Evolutionary conservation across 2,329 filamentous ascomycete genomes (phyloP), one percentile per base, ranked within the genome.

Genomic region (Capronia coronata): DNA sequence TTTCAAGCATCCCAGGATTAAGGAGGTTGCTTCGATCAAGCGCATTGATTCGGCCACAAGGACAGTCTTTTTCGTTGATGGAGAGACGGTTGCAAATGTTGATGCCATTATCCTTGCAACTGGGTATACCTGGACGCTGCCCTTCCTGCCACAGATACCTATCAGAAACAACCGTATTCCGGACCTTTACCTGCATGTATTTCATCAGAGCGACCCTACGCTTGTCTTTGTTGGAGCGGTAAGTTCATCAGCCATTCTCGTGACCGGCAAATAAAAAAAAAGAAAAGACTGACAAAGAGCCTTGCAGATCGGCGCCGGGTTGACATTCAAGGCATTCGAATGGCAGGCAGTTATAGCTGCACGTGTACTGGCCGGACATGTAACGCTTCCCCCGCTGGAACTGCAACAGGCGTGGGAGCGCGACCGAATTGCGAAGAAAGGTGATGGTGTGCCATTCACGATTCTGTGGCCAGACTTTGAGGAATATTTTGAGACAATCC

Each of bases 311-410:
- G 52, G 54, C 11, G 46, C 49, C 22, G 52, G 47, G n/a, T 34
- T 85, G 22, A 84, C 82, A 0, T 84, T 86, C 66, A 83, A 81
- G 61, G 73, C 83, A 25, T 83, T 82, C 47, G 82, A 84, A 65
- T 83, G 78, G 78, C 81, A 84, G 59, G 79, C 79, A 6, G 80
- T 83, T 0, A 70, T 78, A 1, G 78, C 75, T 0, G 80, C 81
- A 1, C 69, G 80, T 0, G 64, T 81, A 1, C 68, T 84, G 0
- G 75, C 80, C 0, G 78, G 78, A 0, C 69, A 77, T 1, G 73
- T 72, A 0, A 30, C 43, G 10, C 63, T 83, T 1, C 81, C 80
- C 0, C 55, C 71, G 0, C 16, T 67, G 0, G 65, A 67, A 9
- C 75, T 75, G 48, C 77, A 78, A 68, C 59, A 67, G 30, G 62